phyloP scores from a whole-genome alignment of 2,329 filamentous ascomycete species.

The Cladosporium sp. region DNA sequence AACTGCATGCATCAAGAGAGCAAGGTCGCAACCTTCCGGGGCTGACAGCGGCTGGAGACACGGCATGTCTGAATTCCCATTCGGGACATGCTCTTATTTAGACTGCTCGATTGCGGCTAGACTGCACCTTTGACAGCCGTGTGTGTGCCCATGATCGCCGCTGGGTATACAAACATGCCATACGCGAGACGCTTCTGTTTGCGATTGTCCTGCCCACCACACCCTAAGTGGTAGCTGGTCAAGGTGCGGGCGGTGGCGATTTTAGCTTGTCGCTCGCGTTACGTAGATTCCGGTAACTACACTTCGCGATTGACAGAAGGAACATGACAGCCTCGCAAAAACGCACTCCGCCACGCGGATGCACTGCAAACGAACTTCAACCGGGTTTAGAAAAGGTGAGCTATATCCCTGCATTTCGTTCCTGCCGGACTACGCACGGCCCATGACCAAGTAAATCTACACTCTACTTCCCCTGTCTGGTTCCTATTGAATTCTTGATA shows the following conservation, averaged over 20 bases:
- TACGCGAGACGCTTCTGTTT: too few species aligned
- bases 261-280: too few species aligned
- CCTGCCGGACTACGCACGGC: neutral
- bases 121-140: conserved; percentile 7
- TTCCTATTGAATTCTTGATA: too few species aligned
- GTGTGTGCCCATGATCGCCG: conserved; percentile 1
- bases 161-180: neutral
- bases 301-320: too few species aligned
- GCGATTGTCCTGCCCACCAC: too few species aligned
- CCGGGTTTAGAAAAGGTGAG: neutral
- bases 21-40: conserved; percentile 4
- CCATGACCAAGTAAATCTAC: neutral
- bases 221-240: too few species aligned
- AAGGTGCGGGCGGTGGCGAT: too few species aligned
- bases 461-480: too few species aligned
- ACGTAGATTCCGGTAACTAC: too few species aligned
- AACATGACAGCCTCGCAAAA: neutral
- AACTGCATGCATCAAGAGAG: conserved; percentile 3
- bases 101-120: conserved; percentile 5
- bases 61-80: conserved; percentile 4
- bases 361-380: neutral
- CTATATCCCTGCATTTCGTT: neutral
- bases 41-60: conserved; percentile 6
- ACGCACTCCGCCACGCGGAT: neutral
- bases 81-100: neutral